phyloP scores from a whole-genome alignment of 208 protist genomes.

The Angomonas ambiguus region DNA sequence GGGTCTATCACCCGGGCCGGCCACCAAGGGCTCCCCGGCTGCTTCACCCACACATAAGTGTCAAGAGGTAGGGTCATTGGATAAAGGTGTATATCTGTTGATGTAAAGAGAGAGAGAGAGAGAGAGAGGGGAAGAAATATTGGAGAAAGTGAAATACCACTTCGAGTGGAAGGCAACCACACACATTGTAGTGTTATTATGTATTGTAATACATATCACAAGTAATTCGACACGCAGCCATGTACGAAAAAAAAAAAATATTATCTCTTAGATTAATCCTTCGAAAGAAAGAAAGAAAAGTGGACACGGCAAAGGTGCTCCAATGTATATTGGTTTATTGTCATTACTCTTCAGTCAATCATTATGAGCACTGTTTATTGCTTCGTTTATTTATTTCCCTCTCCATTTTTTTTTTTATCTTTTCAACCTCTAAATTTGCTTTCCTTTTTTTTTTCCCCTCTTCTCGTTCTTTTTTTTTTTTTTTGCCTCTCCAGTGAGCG shows the following conservation, averaged over 20 bases:
- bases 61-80: slow-evolving; percentile 24
- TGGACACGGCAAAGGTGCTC: background rate
- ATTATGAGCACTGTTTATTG: no score
- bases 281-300: background rate
- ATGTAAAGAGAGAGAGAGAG: background rate
- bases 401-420: no score
- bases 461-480: slow-evolving; percentile 1
- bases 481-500: no score
- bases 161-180: background rate
- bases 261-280: background rate
- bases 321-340: slow-evolving; percentile 1
- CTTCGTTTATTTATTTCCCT: no score
- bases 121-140: background rate
- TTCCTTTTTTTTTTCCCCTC: slow-evolving; percentile 4
- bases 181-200: no score
- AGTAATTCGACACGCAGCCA: no score
- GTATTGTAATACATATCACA: no score
- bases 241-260: no score
- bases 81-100: no score
- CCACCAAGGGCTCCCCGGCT: slow-evolving; percentile 81
- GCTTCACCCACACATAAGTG: slow-evolving; percentile 77
- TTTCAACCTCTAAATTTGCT: background rate
- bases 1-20: slow-evolving; percentile 64
- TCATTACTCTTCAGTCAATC: no score
- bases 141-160: background rate